Evolutionary conservation across 2,329 filamentous ascomycete genomes (phyloP), one percentile per base, ranked within the genome.

Genomic region (Didymella keratinophila): DNA sequence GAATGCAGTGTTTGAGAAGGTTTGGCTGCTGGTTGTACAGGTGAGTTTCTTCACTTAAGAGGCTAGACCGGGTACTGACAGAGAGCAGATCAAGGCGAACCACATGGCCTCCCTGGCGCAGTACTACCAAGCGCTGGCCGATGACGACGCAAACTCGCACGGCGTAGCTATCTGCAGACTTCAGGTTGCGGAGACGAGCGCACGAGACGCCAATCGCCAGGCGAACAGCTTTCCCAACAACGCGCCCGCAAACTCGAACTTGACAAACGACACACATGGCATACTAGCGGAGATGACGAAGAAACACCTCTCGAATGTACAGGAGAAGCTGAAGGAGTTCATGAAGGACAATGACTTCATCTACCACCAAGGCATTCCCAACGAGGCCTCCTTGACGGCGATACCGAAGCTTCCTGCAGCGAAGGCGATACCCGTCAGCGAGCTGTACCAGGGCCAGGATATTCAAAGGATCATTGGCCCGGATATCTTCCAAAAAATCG

Each of bases 331-430:
- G 21, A 82, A 82, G 18, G 88, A 91, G 60, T 84, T 93, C 48
- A 83, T 85, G 66, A 97, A 96, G 71, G 95, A 99, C 76, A 99
- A 99, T 67, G 95, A 99, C 74, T 98, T 95, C 77, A 97, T 99
- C 74, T 99, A 99, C 73, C 95, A 99, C 74, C 92, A 98, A 68
- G 89, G 87, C 1, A 89, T 99, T 1, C 94, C 95, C 0, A 88
- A 89, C 10, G 93, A 97, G 76, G 91, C 93, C 4, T 89, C 89
- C 27, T 80, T 99, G 12, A 81, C 91, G 1, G 85, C 89, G 1
- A 93, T 99, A 47, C 86, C 93, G 3, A 99, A 98, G 76, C 83
- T 98, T 16, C 93, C 94, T 4, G 96, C 95, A 1, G 93, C 95
- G 8, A 99, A 99, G 76, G 93, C 95, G 3, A 98, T 99, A 62